These are phyloP conservation scores for Scheffersomyces titani DNA, from an alignment of 1,139 yeast genomes.

Conservation along the genomic window DNA sequence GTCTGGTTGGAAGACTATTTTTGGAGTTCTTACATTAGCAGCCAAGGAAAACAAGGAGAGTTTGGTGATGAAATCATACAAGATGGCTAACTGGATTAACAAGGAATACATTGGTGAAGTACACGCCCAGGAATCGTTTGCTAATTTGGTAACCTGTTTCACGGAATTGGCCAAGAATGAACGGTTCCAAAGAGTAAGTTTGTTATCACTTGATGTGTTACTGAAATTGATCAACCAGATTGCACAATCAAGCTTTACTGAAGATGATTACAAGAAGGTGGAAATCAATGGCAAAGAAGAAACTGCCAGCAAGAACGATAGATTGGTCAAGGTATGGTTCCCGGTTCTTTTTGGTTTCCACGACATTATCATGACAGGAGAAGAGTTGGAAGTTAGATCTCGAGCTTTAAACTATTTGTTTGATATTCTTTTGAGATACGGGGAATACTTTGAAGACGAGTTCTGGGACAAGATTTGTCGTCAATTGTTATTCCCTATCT, in stretches of 20 bases:
- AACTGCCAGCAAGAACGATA: slow-evolving; percentile 30
- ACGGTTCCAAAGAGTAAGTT: slow-evolving; percentile 74
- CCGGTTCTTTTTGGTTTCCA: slow-evolving; percentile 85
- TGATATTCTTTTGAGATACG: slow-evolving; percentile 77
- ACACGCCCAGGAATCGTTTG: slow-evolving; percentile 72
- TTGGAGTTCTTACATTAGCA: slow-evolving; percentile 71
- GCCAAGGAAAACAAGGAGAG: slow-evolving; percentile 57
- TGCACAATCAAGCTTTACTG: slow-evolving; percentile 40
- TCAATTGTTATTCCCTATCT: slow-evolving; percentile 84
- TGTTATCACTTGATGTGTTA: slow-evolving; percentile 80
- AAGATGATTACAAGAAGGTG: slow-evolving; percentile 13
- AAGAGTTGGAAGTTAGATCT: slow-evolving; percentile 91
- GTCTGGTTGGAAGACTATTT: slow-evolving; percentile 95
- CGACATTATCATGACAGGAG: slow-evolving; percentile 89
- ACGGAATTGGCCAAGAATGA: slow-evolving; percentile 84
- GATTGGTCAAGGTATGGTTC: slow-evolving; percentile 61
- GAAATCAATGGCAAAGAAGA: slow-evolving; percentile 9
- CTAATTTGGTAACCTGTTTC: slow-evolving; percentile 72
- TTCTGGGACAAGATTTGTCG: slow-evolving; percentile 86
- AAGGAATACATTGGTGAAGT: slow-evolving; percentile 64
- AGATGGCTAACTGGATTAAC: slow-evolving; percentile 63
- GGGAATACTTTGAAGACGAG: slow-evolving; percentile 66
- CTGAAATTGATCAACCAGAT: slow-evolving; percentile 62
- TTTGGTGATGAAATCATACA: slow-evolving; percentile 64
- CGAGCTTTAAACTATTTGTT: slow-evolving; percentile 82